Base-by-base conservation (phyloP, 164 flowering plant species). In the Cinnamomum chago region DNA sequence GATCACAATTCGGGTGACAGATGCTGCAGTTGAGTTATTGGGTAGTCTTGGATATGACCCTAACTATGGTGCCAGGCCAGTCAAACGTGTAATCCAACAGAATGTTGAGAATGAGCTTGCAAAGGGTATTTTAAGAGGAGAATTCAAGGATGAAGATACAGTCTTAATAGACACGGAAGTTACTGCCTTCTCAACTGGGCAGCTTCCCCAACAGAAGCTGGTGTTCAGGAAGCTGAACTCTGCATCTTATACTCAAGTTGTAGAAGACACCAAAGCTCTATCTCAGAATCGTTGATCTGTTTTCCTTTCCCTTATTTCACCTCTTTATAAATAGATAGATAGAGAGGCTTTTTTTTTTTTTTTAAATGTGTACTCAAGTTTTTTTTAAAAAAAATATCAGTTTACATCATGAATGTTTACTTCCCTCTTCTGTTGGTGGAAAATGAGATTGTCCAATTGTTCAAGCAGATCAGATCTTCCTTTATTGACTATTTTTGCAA, bases 51-150 rank as follows among this genome's bases (percentile, higher is more conserved):
- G 98, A 10, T 93, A 95, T 72, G 99, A 95, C 71, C 97, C 97
- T 9, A 93, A 85, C 85, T 95, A 95, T 70, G 99, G 99, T 28
- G 99, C 99, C 17, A 84, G 99, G 79, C 98, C 98, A 1, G 98
- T 93, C 22, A 95, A 95, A 85, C 86, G 98, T 11, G 97, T 92
- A 75, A 94, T 94, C 76, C 99, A 96, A 67, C 99, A 91, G 77
- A 72, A 93, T 25, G 90, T 94, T 1, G 98, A 96, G 76, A 96
- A 92, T 51, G 97, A 92, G 76, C 87, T 96, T 30, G 99, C 99
- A 28, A 96, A 91, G 84, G 98, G 97, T 60, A 96, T 93, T 28
- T 79, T 96, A 77, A 88, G 97, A 79, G 99, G 98, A 14, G 97
- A 96, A 1, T 91, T 92, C 76, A 91, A 84, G 75, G 99, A 96